phyloP scores from a whole-genome alignment of 2,329 filamentous ascomycete genomes.

The Ophiocordyceps camponoti-floridani region DNA sequence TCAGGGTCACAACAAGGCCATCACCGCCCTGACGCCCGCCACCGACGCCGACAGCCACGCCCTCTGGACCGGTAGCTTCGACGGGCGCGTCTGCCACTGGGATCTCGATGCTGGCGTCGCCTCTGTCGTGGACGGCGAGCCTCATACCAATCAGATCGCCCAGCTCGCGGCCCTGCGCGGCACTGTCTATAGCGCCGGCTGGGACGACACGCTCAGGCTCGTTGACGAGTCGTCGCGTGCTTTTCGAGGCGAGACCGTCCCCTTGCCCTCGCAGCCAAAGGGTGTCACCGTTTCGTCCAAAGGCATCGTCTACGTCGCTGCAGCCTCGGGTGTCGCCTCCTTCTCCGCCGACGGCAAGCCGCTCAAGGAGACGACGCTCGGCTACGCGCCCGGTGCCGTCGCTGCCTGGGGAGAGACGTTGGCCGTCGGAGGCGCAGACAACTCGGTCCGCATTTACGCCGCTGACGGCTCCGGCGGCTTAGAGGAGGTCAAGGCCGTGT shows the following conservation, averaged over 20 bases:
- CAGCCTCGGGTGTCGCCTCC: conserved; percentile 29
- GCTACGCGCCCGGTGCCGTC: conserved; percentile 51
- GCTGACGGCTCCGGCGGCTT: conserved; percentile 36
- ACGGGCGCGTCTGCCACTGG: conserved; percentile 77
- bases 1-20: conserved; percentile 78
- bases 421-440: conserved; percentile 60
- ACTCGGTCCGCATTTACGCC: conserved; percentile 56
- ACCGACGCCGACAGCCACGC: conserved; percentile 39
- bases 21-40: conserved; percentile 47
- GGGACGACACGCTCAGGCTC: conserved; percentile 80
- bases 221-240: conserved; percentile 58
- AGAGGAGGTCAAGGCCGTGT: conserved; percentile 36
- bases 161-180: conserved; percentile 47
- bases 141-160: conserved; percentile 72
- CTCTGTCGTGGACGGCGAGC: conserved; percentile 56
- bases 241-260: conserved; percentile 50
- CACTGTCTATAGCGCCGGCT: conserved; percentile 70
- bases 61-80: conserved; percentile 80
- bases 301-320: conserved; percentile 37
- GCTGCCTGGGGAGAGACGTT: conserved; percentile 50
- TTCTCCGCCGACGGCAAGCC: conserved; percentile 39
- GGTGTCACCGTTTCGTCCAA: conserved; percentile 42
- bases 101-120: conserved; percentile 53
- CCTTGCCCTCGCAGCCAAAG: conserved; percentile 67
- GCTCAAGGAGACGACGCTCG: conserved; percentile 38